Conservation (phyloP, 805 yeast genomes). For the Wickerhamomyces alni region DNA sequence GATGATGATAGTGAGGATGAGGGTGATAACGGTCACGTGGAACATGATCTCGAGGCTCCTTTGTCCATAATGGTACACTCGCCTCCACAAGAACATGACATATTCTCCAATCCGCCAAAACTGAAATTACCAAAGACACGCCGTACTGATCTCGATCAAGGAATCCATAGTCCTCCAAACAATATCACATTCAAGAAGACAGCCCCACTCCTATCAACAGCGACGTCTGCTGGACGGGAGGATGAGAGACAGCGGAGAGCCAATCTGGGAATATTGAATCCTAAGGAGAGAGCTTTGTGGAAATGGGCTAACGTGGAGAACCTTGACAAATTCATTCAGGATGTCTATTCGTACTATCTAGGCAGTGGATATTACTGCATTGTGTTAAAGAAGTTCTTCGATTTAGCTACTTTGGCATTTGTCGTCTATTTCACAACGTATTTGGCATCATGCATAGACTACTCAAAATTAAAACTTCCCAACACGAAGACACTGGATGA, state of each 20-base stretch:
- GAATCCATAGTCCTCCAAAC: background rate
- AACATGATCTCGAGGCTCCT: constrained; percentile 13
- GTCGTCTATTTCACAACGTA: constrained; percentile 75
- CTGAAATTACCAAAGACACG: background rate
- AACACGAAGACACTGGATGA: constrained; percentile 22
- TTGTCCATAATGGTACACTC: constrained; percentile 13
- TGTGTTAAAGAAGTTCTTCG: constrained; percentile 57
- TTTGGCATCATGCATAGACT: constrained; percentile 77
- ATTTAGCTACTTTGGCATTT: constrained; percentile 69
- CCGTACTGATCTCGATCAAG: background rate
- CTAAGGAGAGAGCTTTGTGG: constrained; percentile 81
- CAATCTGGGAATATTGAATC: constrained; percentile 40
- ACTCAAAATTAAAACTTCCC: constrained; percentile 35
- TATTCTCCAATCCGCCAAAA: background rate
- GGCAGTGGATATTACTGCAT: constrained; percentile 85
- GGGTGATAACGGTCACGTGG: constrained; percentile 20
- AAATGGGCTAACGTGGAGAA: constrained; percentile 96
- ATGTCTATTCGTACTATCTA: constrained; percentile 75
- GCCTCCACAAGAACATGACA: background rate
- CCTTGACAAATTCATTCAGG: constrained; percentile 78
- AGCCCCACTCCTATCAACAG: background rate
- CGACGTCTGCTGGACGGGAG: constrained; percentile 3
- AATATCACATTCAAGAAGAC: constrained; percentile 12
- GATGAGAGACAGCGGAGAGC: constrained; percentile 22
- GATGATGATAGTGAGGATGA: too few species aligned